These are phyloP conservation scores for Nicotiana rustica DNA, from an alignment of 305 asterid species.

Conservation along the genomic window DNA sequence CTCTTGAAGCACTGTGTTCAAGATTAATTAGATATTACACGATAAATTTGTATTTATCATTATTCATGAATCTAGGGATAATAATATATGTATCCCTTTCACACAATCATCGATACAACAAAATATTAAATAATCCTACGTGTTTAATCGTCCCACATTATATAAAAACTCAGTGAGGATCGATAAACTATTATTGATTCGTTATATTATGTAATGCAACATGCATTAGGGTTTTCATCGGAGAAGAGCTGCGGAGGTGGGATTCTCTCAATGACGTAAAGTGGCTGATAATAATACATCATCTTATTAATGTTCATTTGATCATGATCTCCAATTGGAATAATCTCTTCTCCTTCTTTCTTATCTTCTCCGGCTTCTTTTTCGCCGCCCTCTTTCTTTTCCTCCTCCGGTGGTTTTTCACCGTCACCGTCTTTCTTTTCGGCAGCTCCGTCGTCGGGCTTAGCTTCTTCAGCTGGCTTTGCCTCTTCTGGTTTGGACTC, in stretches of 20 bases:
- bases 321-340: conserved; percentile 40
- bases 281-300: conserved; percentile 69
- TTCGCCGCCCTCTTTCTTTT: conserved; percentile 27
- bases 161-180: conserved; percentile 31
- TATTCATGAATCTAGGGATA: conserved; percentile 16
- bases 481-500: conserved; percentile 53
- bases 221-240: conserved; percentile 95
- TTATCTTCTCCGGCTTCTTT: conserved; percentile 22
- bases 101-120: not conserved
- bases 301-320: conserved; percentile 51
- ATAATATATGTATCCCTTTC: not conserved
- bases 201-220: conserved; percentile 58
- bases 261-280: conserved; percentile 73
- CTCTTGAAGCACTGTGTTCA: conserved; percentile 21
- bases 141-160: conserved; percentile 32
- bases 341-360: conserved; percentile 9
- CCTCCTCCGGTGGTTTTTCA: conserved; percentile 39
- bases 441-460: conserved; percentile 52
- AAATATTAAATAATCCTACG: conserved; percentile 3
- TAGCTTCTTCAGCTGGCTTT: conserved; percentile 49
- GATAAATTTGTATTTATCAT: conserved; percentile 3
- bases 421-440: conserved; percentile 44
- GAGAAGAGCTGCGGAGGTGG: conserved; percentile 93
- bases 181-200: not conserved
- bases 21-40: conserved; percentile 10